phyloP scores from a whole-genome alignment of 805 yeast genomes.

The Jamesozyma jinghongensis region DNA sequence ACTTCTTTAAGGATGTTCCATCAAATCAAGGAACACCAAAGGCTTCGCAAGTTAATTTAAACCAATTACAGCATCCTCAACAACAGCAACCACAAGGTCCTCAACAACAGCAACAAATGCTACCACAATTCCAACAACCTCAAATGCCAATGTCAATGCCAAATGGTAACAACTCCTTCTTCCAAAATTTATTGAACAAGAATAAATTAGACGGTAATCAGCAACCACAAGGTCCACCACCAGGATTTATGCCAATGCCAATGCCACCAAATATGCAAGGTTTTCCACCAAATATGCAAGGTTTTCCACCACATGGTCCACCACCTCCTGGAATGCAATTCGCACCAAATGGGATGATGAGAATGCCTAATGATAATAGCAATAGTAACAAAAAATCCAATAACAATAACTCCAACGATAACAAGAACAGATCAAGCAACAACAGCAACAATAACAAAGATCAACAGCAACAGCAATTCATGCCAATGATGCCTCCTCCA shows the following conservation, averaged over 20 bases:
- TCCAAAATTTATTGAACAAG: conserved; percentile 25
- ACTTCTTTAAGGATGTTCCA: conserved; percentile 20
- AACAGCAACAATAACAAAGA: not conserved
- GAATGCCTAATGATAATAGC: conserved; percentile 1
- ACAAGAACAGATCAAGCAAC: not conserved
- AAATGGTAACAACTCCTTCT: conserved; percentile 21
- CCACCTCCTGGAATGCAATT: conserved; percentile 8
- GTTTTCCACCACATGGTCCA: conserved; percentile 5
- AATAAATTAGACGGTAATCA: conserved; percentile 13
- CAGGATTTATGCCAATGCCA: conserved; percentile 3
- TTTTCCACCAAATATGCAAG: not conserved
- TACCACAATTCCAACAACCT: conserved; percentile 3
- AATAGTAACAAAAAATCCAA: conserved; percentile 1
- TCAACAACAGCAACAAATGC: not conserved
- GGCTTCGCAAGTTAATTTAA: not conserved
- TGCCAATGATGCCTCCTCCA: conserved; percentile 24
- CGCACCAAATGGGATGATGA: conserved; percentile 16
- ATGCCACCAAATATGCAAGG: conserved; percentile 5
- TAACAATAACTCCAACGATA: not conserved
- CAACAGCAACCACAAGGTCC: conserved; percentile 2
- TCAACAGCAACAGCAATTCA: conserved; percentile 14
- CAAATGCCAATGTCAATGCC: conserved; percentile 10
- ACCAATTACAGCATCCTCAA: not conserved
- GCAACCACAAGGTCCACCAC: not conserved
- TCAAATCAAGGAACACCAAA: conserved; percentile 7